Evolutionary conservation across 208 protist genomes (phyloP), one percentile per base, ranked within the genome.

Genomic region (Trypanosomatidae sp.): DNA sequence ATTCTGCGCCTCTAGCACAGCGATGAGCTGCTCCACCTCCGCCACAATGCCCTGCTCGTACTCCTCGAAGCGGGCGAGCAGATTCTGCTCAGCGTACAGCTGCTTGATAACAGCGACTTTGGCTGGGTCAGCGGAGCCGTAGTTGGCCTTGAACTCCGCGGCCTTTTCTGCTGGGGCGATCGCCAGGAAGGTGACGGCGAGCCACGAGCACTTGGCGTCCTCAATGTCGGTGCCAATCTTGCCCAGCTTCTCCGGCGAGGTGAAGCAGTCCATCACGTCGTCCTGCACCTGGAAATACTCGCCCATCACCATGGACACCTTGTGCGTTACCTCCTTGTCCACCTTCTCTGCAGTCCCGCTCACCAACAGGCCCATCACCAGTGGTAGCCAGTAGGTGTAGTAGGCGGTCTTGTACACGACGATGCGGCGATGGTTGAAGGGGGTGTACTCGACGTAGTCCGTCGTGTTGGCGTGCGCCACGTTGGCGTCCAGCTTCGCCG

Each of bases 141-240:
- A 98, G 80, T 98, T 92, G 30, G 82, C 89, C 83, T 98, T 92
- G 49, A 99, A 95, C 56, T 80, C 69, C 41, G 62, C 69, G 10
- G 87, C 55, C 70, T 96, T 88, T 59, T 86, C 84, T 19, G 76
- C 56, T 13, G 77, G 79, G 8, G 91, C 90, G 25, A 79, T 84
- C 39, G 71, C 73, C 13, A 96, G 69, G 41, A 98, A 92, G 9
- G 91, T 98, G 55, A 97, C 93, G n/a, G 97, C 85, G 25, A 99
- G 86, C 98, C 98, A 99, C 12, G 92, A 95, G 83, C 97, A 98
- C 87, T 99, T 99, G 66, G 95, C 94, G 69, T 99, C 98, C 77
- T 99, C 91, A 73, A 99, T 99, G 83, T 99, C 98, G 19, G 97
- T 98, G 12, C 98, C 98, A 64, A 99, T 93, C 85, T 99, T 99